Conservation (phyloP, 768 basidiomycete species). For the Xerocomellus amylosporus region DNA sequence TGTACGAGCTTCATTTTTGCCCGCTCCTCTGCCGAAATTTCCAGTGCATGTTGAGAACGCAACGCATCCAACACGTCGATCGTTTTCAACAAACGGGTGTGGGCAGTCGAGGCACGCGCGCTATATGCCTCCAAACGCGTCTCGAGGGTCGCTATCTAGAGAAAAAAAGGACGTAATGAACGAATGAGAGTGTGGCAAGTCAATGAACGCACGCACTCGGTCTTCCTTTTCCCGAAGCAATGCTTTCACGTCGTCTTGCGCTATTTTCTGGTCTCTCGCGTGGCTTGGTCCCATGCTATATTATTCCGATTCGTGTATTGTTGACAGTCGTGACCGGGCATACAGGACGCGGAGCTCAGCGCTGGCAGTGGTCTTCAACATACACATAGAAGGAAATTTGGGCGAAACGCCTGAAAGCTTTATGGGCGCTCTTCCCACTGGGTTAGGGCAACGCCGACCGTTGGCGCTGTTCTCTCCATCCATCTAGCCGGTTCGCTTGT, state of each 20-base stretch:
- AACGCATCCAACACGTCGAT: conserved; percentile 49
- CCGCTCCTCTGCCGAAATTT: conserved; percentile 36
- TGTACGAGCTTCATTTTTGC: conserved; percentile 36
- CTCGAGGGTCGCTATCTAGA: conserved; percentile 31
- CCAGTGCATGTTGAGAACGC: conserved; percentile 38
- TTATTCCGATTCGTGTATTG: background rate
- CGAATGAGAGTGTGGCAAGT: background rate
- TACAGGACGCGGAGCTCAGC: conserved; percentile 1
- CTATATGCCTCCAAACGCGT: conserved; percentile 35
- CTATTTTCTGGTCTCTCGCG: conserved; percentile 14
- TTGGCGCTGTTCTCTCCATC: background rate
- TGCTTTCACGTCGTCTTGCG: conserved; percentile 19
- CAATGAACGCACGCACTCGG: conserved; percentile 17
- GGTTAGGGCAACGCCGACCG: background rate
- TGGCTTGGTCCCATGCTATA: conserved; percentile 27
- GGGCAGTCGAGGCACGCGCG: conserved; percentile 41
- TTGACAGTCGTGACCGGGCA: background rate
- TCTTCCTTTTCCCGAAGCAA: conserved; percentile 27
- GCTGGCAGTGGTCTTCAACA: conserved; percentile 4
- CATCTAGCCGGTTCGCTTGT: background rate
- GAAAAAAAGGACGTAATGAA: background rate
- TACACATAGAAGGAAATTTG: conserved; percentile 21
- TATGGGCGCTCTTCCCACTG: background rate
- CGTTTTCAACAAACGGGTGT: conserved; percentile 46
- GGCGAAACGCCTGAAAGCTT: background rate